A percentile compares a stretch with the other conserved stretches of the same genome.
phyloP scores from a whole-genome alignment of 495 filamentous ascomycete species.

The Neurospora sp. region DNA sequence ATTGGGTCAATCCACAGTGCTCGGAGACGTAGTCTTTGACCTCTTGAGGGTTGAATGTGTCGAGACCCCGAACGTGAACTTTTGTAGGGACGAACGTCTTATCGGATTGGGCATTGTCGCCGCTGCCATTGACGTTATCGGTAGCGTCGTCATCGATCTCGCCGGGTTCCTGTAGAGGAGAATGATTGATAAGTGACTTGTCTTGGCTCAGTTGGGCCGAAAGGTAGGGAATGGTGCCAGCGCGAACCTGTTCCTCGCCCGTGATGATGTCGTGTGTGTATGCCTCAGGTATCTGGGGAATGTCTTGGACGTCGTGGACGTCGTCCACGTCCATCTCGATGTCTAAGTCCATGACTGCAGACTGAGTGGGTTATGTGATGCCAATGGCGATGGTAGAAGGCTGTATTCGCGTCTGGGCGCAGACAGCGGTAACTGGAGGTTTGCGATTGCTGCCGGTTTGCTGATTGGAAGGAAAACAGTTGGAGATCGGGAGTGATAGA shows the following conservation, averaged over 20 bases:
- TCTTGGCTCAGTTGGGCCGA: conserved; percentile 7
- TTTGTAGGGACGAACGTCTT: conserved; percentile 44
- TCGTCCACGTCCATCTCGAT: conserved; percentile 65
- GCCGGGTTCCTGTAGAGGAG: conserved; percentile 24
- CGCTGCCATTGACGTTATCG: conserved; percentile 11
- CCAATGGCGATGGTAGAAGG: neutral
- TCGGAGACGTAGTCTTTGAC: conserved; percentile 60
- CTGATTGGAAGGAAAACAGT: neutral
- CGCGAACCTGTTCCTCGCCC: conserved; percentile 26
- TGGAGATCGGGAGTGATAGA: neutral
- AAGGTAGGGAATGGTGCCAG: neutral
- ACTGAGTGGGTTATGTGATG: neutral
- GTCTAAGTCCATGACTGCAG: conserved; percentile 58
- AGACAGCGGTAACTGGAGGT: neutral
- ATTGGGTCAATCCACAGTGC: conserved; percentile 45
- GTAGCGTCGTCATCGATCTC: conserved; percentile 19
- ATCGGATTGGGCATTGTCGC: conserved; percentile 10
- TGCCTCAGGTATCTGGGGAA: conserved; percentile 31
- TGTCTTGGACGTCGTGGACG: conserved; percentile 39
- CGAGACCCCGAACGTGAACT: conserved; percentile 73
- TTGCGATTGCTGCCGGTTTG: neutral
- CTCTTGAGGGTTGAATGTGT: conserved; percentile 67
- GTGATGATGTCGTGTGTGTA: conserved; percentile 35
- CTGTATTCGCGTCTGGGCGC: neutral
- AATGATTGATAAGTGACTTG: conserved; percentile 1